Evolutionary conservation across 768 basidiomycete species (phyloP), one percentile per base, ranked within the genome.

Genomic region (Mycena amicta): DNA sequence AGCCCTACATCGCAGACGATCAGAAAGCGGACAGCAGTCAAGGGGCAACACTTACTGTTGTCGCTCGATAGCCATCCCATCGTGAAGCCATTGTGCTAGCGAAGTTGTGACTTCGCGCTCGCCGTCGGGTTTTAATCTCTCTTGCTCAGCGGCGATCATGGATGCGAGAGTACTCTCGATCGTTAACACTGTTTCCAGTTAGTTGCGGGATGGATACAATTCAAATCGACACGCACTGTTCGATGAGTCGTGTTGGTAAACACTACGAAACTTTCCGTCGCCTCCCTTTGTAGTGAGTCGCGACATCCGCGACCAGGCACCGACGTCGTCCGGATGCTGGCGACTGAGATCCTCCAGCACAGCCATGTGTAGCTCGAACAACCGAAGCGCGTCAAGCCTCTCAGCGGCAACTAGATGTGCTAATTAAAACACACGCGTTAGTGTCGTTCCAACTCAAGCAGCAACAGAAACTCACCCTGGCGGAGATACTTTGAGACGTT

Each of bases 311-410:
- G 59, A 55, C 59, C 59, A 60, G 13, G 5, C 46, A 6, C 4
- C 22, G 2, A 60, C 53, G 30, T 60, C 40, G 29, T 43, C 41
- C 3, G 40, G 20, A 27, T 60, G 59, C 50, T 60, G 53, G 5
- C 50, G 39, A 30, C 53, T 52, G 49, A 60, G 53, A n/a, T 60
- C 53, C 37, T 27, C 49, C 29, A 55, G 15, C 1, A 60, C 50
- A 2, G 59, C 53, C 59, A 60, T 60, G n/a, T 60, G 59, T 1
- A 60, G 49, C 41, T 60, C 59, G 40, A 60, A 60, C 26, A 60
- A 40, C 3, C 49, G 53, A 11, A 60, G 50, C 4, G 50, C 53
- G 20, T 45, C 53, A 4, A 45, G 5, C 2, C 53, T 53, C 31
- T 60, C 59, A 16, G 37, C 53, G 1, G 50, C 59, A 13, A 60